Evolutionary conservation across 2,329 filamentous ascomycete genomes (phyloP), one percentile per base, ranked within the genome.

Genomic region (Hypoxylon sp.): DNA sequence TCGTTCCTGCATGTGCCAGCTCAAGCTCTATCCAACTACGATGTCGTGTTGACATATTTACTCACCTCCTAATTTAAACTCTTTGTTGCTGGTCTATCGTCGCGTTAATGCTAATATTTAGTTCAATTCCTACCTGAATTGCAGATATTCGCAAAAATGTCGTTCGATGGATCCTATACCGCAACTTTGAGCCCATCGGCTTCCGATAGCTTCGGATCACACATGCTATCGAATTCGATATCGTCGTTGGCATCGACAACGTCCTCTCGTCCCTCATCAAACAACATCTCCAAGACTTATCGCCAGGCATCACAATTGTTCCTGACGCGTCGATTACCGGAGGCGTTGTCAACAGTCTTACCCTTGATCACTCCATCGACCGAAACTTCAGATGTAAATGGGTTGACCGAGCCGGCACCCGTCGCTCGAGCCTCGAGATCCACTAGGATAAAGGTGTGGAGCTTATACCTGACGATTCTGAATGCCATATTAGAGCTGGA

Each of bases 371-470:
- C 87, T 1, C 85, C 89, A 6, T 82, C 81, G 2, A 76, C 81
- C 23, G 73, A 77, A 56, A 81, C 82, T 68, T 80, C 81, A 29
- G 80, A 84, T 61, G 82, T 78, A 19, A 81, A 84, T 51, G 79
- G 81, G 30, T 69, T 78, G 19, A 76, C 73, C 34, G 85, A 88
- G 61, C 82, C 87, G 27, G 91, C 93, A 27, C 93, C 94, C 3
- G 89, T 97, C 56, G 90, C 92, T 57, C 88, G 86, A 68, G 93
- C 93, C 56, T 94, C 92, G 43, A 88, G 91, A 70, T 91, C 90
- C 30, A 96, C 93, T 61, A 86, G 94, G 70, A 91, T 97, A 78
- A 99, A 98, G 80, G 91, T 98, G 69, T 99, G 96, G 96, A 97
- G 94, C 78, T 85, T 99, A 74, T 99, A 98, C 78, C 86, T 98